Evolutionary conservation across 1,284 basidiomycete genomes (phyloP).

Genomic region (Pterula multifida): DNA sequence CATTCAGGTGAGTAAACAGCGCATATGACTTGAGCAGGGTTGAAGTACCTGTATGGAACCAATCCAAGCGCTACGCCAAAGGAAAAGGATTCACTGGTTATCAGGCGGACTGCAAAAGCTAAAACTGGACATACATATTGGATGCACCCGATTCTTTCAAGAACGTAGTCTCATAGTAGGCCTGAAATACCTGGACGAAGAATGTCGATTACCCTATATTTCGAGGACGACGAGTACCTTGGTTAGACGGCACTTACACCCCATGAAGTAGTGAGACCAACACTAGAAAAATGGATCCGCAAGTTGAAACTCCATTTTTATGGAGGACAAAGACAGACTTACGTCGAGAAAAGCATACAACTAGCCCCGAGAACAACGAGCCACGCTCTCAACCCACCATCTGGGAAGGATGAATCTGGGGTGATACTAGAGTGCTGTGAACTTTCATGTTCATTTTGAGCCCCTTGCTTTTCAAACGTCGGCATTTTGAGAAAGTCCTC

Average conservation of each 20-base stretch:
- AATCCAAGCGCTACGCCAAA: slow-evolving; percentile 36
- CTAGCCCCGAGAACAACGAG: slow-evolving; percentile 17
- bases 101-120: background rate
- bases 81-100: background rate
- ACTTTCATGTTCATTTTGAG: too few species aligned
- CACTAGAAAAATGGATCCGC: slow-evolving; percentile 18
- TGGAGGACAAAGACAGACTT: background rate
- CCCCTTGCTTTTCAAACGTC: too few species aligned
- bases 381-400: slow-evolving; percentile 25
- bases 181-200: slow-evolving; percentile 21
- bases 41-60: slow-evolving; percentile 37
- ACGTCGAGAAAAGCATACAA: background rate
- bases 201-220: too few species aligned
- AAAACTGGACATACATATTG: slow-evolving; percentile 22
- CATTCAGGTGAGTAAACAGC: slow-evolving; percentile 1
- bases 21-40: background rate
- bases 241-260: slow-evolving; percentile 11
- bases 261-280: slow-evolving; percentile 21
- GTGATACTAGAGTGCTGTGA: too few species aligned
- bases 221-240: too few species aligned
- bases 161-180: slow-evolving; percentile 21
- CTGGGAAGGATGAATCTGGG: slow-evolving; percentile 19
- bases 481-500: too few species aligned
- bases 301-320: background rate
- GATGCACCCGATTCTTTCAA: slow-evolving; percentile 22